Conservation (phyloP, 139 green algal species). For the Haematococcus lacustris region DNA sequence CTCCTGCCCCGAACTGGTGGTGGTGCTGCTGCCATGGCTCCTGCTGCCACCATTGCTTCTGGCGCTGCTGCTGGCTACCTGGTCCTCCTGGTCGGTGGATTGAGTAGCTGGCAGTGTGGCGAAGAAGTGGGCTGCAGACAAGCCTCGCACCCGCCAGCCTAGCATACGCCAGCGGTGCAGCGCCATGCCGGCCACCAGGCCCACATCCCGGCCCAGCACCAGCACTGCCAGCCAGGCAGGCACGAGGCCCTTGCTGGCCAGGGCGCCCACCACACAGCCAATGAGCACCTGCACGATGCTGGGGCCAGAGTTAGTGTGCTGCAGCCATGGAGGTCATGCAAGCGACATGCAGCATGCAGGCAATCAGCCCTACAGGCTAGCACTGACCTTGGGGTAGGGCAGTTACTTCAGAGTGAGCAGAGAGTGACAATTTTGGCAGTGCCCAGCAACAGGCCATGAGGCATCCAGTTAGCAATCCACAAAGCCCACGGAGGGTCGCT, state of each 20-base stretch:
- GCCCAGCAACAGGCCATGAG: too few relatives aligned
- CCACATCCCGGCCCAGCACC: slow-evolving; percentile 63
- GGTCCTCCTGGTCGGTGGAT: neutral
- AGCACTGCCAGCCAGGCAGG: slow-evolving; percentile 47
- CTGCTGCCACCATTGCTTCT: slow-evolving; percentile 4
- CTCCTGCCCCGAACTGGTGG: neutral
- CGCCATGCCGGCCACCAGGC: slow-evolving; percentile 54
- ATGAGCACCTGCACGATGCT: slow-evolving; percentile 32
- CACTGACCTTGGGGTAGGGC: too few relatives aligned
- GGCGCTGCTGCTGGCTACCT: neutral
- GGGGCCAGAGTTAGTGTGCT: too few relatives aligned
- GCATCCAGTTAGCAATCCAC: too few relatives aligned
- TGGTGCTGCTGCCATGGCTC: slow-evolving; percentile 6
- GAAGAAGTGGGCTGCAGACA: neutral
- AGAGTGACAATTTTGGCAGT: too few relatives aligned
- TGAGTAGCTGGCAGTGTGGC: neutral
- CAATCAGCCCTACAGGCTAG: too few relatives aligned
- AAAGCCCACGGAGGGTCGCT: too few relatives aligned
- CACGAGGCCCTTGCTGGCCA: slow-evolving; percentile 56
- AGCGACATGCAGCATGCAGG: too few relatives aligned
- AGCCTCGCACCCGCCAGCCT: slow-evolving; percentile 21
- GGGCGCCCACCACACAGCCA: slow-evolving; percentile 33
- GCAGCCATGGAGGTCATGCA: too few relatives aligned
- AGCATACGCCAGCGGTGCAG: slow-evolving; percentile 33
- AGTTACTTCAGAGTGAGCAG: too few relatives aligned